A percentile compares a stretch with the other conserved stretches of the same genome.
These are phyloP conservation scores for Metschnikowia proteae DNA, from an alignment of 805 yeast genomes.

Conservation along the genomic window DNA sequence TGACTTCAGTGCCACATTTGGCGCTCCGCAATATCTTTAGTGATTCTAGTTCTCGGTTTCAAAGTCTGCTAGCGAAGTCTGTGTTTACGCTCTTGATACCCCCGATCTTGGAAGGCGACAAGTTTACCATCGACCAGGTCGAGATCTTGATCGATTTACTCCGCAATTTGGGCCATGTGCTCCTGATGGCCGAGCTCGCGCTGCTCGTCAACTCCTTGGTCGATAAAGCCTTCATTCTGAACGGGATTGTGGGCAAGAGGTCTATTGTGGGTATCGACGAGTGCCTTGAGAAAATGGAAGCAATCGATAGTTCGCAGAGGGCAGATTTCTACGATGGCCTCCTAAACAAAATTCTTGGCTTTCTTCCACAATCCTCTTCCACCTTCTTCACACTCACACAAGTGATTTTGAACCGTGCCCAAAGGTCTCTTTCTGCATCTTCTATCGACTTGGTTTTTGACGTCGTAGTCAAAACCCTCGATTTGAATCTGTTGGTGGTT, in stretches of 20 bases:
- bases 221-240: conserved; percentile 34
- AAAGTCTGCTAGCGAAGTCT: conserved; percentile 20
- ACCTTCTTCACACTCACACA: conserved; percentile 10
- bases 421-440: conserved; percentile 1
- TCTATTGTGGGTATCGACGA: conserved; percentile 46
- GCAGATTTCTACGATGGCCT: conserved; percentile 10
- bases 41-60: conserved; percentile 25
- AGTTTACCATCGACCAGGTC: conserved; percentile 50
- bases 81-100: conserved; percentile 41
- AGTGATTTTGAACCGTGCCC: conserved; percentile 11
- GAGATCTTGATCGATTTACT: conserved; percentile 59
- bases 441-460: conserved; percentile 7
- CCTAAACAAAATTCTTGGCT: conserved; percentile 1
- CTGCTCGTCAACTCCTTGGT: conserved; percentile 28
- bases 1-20: conserved; percentile 51
- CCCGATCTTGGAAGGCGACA: conserved; percentile 23
- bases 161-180: conserved; percentile 43
- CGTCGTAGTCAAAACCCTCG: conserved; percentile 5
- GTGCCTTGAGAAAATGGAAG: conserved; percentile 10
- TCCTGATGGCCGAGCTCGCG: conserved; percentile 36
- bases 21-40: conserved; percentile 46
- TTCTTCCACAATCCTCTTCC: not conserved
- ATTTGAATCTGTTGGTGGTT: conserved; percentile 3
- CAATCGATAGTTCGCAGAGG: conserved; percentile 7
- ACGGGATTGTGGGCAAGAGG: conserved; percentile 47